Evolutionary conservation across 768 basidiomycete species (phyloP).

Genomic region (Suillus placidus): DNA sequence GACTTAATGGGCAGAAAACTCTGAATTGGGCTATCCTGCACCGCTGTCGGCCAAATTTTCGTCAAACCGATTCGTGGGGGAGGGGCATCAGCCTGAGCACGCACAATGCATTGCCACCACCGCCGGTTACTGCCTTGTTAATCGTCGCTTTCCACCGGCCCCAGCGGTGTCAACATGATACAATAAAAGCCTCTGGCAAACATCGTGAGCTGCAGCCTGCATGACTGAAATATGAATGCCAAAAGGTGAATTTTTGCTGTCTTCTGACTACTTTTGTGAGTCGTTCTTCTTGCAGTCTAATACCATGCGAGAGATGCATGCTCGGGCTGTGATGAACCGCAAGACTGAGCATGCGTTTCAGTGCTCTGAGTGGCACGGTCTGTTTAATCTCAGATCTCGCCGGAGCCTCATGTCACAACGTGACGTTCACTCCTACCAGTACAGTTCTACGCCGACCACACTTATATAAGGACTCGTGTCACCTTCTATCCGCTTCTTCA

Average conservation of each 20-base stretch:
- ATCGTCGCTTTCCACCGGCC: not conserved
- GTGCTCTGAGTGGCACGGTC: conserved; percentile 1
- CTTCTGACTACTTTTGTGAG: not conserved
- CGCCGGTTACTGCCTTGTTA: not conserved
- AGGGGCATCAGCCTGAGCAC: not conserved
- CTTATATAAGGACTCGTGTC: conserved; percentile 3
- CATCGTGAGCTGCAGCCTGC: not conserved
- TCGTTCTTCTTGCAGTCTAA: not conserved
- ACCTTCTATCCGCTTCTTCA: conserved; percentile 6
- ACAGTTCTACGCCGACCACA: conserved; percentile 11
- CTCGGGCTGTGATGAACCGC: not conserved
- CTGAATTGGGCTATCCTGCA: not conserved
- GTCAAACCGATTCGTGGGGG: not conserved
- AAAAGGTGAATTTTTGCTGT: not conserved
- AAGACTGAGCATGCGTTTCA: conserved; percentile 3
- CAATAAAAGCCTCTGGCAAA: not conserved
- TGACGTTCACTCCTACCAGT: conserved; percentile 20
- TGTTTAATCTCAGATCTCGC: conserved; percentile 26
- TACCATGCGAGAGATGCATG: conserved; percentile 5
- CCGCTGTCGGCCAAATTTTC: not conserved
- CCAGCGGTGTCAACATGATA: too few relatives aligned
- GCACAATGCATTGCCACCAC: not conserved
- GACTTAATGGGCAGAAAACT: not conserved
- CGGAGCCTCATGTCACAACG: conserved; percentile 34
- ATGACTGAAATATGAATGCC: not conserved